Base-by-base conservation (phyloP, 2,329 filamentous ascomycete species). In the Calonectria naviculata region DNA sequence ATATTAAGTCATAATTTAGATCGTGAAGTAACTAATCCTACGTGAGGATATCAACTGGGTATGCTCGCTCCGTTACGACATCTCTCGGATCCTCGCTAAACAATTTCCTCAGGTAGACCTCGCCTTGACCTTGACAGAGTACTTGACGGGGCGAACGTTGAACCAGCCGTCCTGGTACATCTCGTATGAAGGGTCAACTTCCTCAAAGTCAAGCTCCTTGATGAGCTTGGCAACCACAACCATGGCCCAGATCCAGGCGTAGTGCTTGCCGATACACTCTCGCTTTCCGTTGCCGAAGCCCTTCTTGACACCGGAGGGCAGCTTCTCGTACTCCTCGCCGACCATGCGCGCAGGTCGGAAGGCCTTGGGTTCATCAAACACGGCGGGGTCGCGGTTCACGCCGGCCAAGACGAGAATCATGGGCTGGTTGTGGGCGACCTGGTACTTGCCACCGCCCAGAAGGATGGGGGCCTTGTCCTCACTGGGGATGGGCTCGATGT, bases 231-330 rank as follows among this genome's bases (percentile, higher is more conserved):
- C 81, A 76, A 85, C 73, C 3, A 84, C 83, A 0, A 84, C 75
- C 77, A 86, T 80, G 66, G 79, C 81, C 79, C 85, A 88, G 73
- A 85, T 83, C 84, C 83, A 84, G 0, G 87, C 87, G 79, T 85
- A 88, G 76, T 87, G 83, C 78, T 84, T 86, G 4, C 87, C 87
- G n/a, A 88, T 85, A 58, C 87, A 89, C 78, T 85, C 84, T 19
- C 87, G 75, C 83, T 87, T 87, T 15, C 87, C 87, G 73, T 87
- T 89, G 7, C 87, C 87, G 41, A 86, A 89, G 81, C 85, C 87
- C 78, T 85, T 86, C 82, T 85, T 87, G 5, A 85, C 86, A 0
- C 84, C 86, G 0, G 75, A 21, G 1, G 87, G 87, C 68, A 89
- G 74, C 28, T 73, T 74, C 17, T 84, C 85, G 58, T 86, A 87